Evolutionary conservation across 176 grass and related monocot species (phyloP).

Genomic region (Bothriochloa decipiens): DNA sequence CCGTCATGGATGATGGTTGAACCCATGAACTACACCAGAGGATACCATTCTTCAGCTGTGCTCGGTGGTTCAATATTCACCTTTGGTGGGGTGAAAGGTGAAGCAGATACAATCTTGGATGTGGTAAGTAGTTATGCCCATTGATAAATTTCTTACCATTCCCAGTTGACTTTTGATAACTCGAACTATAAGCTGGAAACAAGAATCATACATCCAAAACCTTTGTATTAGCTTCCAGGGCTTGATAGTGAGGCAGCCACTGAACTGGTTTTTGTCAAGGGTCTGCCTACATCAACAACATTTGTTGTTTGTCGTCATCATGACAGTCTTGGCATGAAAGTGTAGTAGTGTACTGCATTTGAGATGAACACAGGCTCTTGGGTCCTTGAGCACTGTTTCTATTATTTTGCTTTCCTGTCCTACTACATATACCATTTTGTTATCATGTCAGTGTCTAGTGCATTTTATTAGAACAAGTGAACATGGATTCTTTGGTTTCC

Average conservation of each 20-base stretch:
- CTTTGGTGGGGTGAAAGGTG: slow-evolving; percentile 59
- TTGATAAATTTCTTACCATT: neutral
- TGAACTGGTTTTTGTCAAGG: neutral
- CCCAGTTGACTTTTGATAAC: neutral
- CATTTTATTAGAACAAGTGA: neutral
- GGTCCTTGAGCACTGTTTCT: neutral
- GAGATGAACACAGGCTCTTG: neutral
- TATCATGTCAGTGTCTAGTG: neutral
- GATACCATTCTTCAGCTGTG: slow-evolving; percentile 72
- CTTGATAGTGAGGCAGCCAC: neutral
- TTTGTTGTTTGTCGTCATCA: too few species aligned
- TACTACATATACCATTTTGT: neutral
- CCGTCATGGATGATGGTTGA: slow-evolving; percentile 59
- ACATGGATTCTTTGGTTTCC: neutral
- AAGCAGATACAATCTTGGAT: slow-evolving; percentile 59
- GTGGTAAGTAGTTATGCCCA: slow-evolving; percentile 51
- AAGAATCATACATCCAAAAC: neutral
- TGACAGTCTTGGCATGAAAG: too few species aligned
- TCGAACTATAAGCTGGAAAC: neutral
- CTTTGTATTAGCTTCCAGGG: neutral
- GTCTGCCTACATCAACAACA: too few species aligned
- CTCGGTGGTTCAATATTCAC: slow-evolving; percentile 64
- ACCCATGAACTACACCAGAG: slow-evolving; percentile 69
- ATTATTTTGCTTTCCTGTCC: neutral
- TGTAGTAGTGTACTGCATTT: neutral